These are phyloP conservation scores for Clarireedia homoeocarpa DNA, from an alignment of 2,329 filamentous ascomycete species.

Conservation along the genomic window DNA sequence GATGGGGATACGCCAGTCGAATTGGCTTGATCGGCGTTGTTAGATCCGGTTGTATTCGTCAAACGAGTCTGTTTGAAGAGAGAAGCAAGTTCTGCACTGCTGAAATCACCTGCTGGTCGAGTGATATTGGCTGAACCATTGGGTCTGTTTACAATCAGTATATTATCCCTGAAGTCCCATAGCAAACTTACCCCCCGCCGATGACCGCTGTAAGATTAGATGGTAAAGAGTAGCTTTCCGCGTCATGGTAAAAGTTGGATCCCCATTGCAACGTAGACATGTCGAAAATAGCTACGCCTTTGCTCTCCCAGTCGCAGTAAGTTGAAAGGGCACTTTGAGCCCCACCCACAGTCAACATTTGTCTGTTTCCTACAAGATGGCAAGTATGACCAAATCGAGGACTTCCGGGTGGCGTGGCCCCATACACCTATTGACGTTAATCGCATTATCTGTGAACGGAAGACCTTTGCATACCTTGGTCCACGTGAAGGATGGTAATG, in stretches of 20 bases:
- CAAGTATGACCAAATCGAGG: constrained; percentile 36
- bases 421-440: constrained; percentile 25
- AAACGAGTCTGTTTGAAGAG: neutral
- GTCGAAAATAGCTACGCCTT: constrained; percentile 29
- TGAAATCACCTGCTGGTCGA: neutral
- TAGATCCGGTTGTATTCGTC: neutral
- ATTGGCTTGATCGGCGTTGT: neutral
- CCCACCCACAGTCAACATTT: constrained; percentile 37
- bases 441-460: neutral
- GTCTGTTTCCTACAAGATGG: constrained; percentile 30
- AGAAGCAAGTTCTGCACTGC: neutral
- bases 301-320: constrained; percentile 29
- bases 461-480: constrained; percentile 14
- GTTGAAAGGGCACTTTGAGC: constrained; percentile 1
- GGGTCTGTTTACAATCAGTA: neutral
- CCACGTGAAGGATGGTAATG: constrained; percentile 40
- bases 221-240: constrained; percentile 25
- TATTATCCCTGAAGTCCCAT: too few species aligned
- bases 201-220: constrained; percentile 20
- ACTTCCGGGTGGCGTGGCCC: constrained; percentile 24
- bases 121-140: neutral
- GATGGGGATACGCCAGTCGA: neutral
- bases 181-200: constrained; percentile 23
- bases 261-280: constrained; percentile 27
- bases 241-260: constrained; percentile 25